phyloP scores from a whole-genome alignment of 768 basidiomycete species.

The Panellus pusillus region DNA sequence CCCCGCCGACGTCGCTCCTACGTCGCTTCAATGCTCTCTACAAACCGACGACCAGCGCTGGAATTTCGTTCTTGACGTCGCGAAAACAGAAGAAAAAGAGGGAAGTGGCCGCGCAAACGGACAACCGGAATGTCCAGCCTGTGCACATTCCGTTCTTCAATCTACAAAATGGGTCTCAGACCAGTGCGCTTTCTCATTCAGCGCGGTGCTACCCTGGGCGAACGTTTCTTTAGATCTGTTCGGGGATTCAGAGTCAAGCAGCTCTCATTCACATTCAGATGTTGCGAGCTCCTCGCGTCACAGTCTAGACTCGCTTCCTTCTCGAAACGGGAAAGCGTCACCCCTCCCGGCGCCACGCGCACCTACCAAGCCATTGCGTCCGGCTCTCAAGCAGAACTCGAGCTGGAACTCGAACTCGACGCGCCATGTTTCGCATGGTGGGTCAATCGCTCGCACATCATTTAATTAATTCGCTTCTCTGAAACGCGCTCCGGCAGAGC shows the following conservation, averaged over 20 bases:
- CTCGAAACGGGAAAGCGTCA: background rate
- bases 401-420: slow-evolving; percentile 15
- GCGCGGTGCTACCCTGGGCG: background rate
- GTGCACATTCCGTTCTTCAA: slow-evolving; percentile 7
- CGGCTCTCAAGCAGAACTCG: slow-evolving; percentile 19
- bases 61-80: background rate
- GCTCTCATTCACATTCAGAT: slow-evolving; percentile 1
- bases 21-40: slow-evolving; percentile 17
- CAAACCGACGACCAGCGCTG: background rate
- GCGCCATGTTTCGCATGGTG: slow-evolving; percentile 8
- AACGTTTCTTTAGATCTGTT: background rate
- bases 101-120: background rate
- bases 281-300: slow-evolving; percentile 14
- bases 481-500: background rate
- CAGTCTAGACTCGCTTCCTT: slow-evolving; percentile 12
- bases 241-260: slow-evolving; percentile 14
- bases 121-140: background rate
- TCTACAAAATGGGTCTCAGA: background rate
- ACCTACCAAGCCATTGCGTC: slow-evolving; percentile 16
- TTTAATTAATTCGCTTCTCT: background rate
- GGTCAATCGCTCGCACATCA: background rate
- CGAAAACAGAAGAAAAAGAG: background rate
- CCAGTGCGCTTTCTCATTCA: background rate
- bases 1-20: slow-evolving; percentile 10
- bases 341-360: background rate